A percentile compares a stretch with the other conserved stretches of the same genome.
phyloP scores from a whole-genome alignment of 495 filamentous ascomycete species.

The Staphylotrichum tortipilum region DNA sequence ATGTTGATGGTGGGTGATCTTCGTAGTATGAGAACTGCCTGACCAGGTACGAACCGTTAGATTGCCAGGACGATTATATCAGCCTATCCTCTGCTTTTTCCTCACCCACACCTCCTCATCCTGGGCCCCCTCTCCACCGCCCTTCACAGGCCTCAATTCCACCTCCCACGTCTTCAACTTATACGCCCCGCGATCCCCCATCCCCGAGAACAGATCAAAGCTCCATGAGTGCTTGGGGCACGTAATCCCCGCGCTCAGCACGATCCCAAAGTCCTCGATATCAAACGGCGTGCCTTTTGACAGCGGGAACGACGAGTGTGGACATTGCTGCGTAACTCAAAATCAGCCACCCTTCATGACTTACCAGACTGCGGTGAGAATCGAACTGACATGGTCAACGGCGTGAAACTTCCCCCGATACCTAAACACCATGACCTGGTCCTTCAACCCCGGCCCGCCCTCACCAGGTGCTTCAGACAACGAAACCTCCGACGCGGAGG shows the following conservation, averaged over 20 bases:
- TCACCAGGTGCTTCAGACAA: too few relatives aligned
- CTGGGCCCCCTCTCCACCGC: constrained; percentile 24
- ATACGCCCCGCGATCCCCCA: constrained; percentile 49
- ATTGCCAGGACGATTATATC: too few relatives aligned
- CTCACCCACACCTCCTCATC: constrained; percentile 52
- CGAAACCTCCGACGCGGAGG: constrained; percentile 37
- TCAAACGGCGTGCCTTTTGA: constrained; percentile 50
- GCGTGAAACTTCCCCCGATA: constrained; percentile 51
- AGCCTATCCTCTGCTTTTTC: constrained; percentile 37
- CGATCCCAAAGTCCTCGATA: constrained; percentile 54
- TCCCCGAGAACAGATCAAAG: constrained; percentile 50
- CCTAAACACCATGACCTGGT: constrained; percentile 52
- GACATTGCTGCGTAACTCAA: constrained; percentile 55
- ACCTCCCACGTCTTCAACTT: constrained; percentile 52
- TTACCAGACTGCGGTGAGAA: not conserved
- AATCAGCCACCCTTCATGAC: not conserved
- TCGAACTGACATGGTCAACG: constrained; percentile 47
- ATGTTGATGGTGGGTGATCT: too few relatives aligned
- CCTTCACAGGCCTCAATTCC: constrained; percentile 33
- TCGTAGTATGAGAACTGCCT: too few relatives aligned
- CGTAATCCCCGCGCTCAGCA: constrained; percentile 43
- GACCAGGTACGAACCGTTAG: too few relatives aligned
- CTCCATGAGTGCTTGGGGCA: constrained; percentile 57
- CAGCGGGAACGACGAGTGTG: constrained; percentile 50
- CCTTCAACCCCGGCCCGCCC: constrained; percentile 28